Base-by-base conservation (phyloP, 495 filamentous ascomycete species). In the Podospora fimiseda region DNA sequence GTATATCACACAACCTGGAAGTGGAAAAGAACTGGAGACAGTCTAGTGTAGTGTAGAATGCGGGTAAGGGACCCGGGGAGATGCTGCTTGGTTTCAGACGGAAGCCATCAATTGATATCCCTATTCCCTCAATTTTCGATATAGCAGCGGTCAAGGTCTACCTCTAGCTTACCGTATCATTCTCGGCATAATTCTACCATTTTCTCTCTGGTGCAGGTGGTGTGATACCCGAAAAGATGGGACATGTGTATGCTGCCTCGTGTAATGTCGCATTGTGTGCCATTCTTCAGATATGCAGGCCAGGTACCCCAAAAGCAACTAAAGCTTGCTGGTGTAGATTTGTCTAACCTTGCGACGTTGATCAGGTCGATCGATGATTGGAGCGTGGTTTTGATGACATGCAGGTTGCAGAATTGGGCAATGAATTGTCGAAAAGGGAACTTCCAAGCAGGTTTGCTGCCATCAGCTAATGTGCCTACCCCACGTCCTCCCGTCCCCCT, bases 401-500 rank as follows among this genome's bases (percentile, higher is more conserved):
- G 14, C 16, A 19, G 9, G 39, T 16, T 42, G 39, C 16, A n/a
- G n/a, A n/a, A 37, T 8, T 14, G 8, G 33, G 33, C 33, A 37
- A 37, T 37, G 33, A 37, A n/a, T 8, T 37, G 33, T 37, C 33
- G 7, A n/a, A 37, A 37, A 37, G n/a, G 33, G 33, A n/a, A 8
- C 33, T 37, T 37, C 8, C n/a, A 8, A n/a, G 33, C 33, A 37
- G n/a, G 33, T 37, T 37, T 8, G 7, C 33, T 8, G 33, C n/a
- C n/a, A n/a, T n/a, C n/a, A n/a, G n/a, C n/a, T n/a, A n/a, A 11
- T 6, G 16, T 22, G 40, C 13, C 23, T 33, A 15, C 44, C 18
- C 43, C 39, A 40, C 23, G 22, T 30, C 27, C 46, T 50, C 39
- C 47, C 52, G 44, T 55, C 15, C 39, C 37, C n/a, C n/a, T n/a